Evolutionary conservation across 345 rosid genomes (phyloP).

Genomic region (Mallotus nudiflorus): DNA sequence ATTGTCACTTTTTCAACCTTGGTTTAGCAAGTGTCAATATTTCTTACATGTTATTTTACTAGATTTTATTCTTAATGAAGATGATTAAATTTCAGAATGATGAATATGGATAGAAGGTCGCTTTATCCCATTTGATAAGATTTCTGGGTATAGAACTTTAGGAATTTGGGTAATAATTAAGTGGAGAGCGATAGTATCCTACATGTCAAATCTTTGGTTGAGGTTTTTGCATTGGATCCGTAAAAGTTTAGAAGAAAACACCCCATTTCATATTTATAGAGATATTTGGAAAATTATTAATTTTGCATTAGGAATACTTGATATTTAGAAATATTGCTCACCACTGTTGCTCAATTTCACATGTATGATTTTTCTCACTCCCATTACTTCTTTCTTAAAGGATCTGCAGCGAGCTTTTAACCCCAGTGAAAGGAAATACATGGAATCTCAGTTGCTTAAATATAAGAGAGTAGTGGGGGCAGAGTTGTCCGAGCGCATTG

Average conservation of each 20-base stretch:
- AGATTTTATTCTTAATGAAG: not conserved
- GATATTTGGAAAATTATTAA: not conserved
- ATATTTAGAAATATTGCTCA: too few species aligned
- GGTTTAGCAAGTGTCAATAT: not conserved
- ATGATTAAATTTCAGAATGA: not conserved
- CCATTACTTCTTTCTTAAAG: slow-evolving; percentile 7
- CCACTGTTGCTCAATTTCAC: not conserved
- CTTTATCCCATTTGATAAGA: too few species aligned
- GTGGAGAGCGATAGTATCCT: not conserved
- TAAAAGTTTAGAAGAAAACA: not conserved
- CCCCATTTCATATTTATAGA: not conserved
- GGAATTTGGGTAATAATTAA: not conserved
- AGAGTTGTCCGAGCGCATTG: slow-evolving; percentile 68
- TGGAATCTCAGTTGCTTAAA: slow-evolving; percentile 56
- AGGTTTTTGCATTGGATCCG: not conserved
- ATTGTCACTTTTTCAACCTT: not conserved
- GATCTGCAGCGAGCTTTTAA: slow-evolving; percentile 33
- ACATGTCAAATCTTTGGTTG: not conserved
- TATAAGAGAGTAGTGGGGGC: slow-evolving; percentile 64
- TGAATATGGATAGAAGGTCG: not conserved
- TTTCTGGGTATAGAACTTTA: too few species aligned
- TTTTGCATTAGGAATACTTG: not conserved
- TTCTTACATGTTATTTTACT: not conserved
- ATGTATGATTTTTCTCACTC: not conserved
- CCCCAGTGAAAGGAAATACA: slow-evolving; percentile 32